These are phyloP conservation scores for Rheum nobile DNA, from an alignment of 148 eudicot genomes.

Conservation along the genomic window DNA sequence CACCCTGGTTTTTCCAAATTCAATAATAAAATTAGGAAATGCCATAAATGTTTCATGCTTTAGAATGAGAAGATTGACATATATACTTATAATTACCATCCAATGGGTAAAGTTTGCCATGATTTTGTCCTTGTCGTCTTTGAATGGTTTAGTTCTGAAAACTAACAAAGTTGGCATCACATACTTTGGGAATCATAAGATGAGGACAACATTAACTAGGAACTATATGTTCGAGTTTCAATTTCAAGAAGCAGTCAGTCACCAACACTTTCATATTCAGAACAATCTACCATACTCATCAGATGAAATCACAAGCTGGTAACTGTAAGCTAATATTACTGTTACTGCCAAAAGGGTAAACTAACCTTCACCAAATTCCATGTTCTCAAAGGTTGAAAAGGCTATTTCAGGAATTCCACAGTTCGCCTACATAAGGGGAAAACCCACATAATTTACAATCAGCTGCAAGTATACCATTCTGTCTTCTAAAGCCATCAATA, in stretches of 20 bases:
- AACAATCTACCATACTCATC: neutral
- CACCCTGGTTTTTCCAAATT: neutral
- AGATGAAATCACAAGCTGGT: neutral
- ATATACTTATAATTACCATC: neutral
- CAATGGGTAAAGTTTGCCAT: neutral
- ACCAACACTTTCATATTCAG: neutral
- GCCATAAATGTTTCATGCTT: neutral
- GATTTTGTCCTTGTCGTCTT: neutral
- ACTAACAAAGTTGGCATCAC: neutral
- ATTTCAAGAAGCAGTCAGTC: neutral
- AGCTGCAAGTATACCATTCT: neutral
- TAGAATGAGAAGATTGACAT: neutral
- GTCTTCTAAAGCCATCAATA: neutral
- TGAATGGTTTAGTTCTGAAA: neutral
- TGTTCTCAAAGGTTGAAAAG: constrained; percentile 82
- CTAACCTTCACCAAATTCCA: constrained; percentile 90
- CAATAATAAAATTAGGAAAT: neutral
- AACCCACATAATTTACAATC: constrained; percentile 1
- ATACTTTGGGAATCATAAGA: neutral
- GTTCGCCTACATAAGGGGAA: constrained; percentile 46
- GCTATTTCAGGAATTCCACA: constrained; percentile 97
- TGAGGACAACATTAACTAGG: neutral
- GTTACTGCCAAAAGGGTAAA: neutral
- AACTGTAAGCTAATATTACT: neutral
- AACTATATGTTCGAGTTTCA: neutral